Base-by-base conservation (phyloP, 176 grass and related monocot genomes). In the Oryza meyeriana region DNA sequence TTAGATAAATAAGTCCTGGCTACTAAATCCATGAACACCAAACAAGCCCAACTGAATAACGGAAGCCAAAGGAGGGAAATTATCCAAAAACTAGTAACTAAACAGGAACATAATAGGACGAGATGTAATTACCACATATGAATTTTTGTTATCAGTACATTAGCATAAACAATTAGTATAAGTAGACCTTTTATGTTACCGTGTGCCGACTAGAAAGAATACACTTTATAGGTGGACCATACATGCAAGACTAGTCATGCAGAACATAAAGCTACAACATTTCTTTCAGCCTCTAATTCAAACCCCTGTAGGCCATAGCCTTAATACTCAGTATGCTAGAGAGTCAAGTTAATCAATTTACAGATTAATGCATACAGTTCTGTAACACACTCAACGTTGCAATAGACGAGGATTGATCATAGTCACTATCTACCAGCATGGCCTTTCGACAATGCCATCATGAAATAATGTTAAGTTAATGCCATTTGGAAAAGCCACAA, bases 131-230 rank as follows among this genome's bases (percentile, higher is more conserved):
- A 48, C 58, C 64, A 83, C n/a, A 52, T 66, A 52, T 66, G 30
- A 8, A 22, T n/a, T 52, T 74, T 22, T 34, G 4, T 12, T 14
- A 20, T 50, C 69, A 64, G 20, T 73, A 63, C 38, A 64, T 82
- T 64, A 45, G 9, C 14, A 75, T 10, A 52, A 10, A 52, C 12
- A 6, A 66, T 58, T 9, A 57, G 22, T 29, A 28, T 31, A 38
- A 57, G 75, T 57, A 33, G 35, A 34, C 61, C 32, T 36, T 4
- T 48, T 29, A 40, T 38, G 70, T 59, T 83, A 48, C 69, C 10
- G 33, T 32, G 38, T 64, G 29, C 40, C 59, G 32, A 83, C 61
- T 52, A 55, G 30, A 81, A 72, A 61, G 12, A 38, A 83, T 44
- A n/a, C 52, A 18, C 10, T 74, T 83, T 18, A n/a, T 57, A 52